Evolutionary conservation across 192 early-diverging fungal species (phyloP), one percentile per base, ranked within the genome.

Genomic region (Podila verticillata): DNA sequence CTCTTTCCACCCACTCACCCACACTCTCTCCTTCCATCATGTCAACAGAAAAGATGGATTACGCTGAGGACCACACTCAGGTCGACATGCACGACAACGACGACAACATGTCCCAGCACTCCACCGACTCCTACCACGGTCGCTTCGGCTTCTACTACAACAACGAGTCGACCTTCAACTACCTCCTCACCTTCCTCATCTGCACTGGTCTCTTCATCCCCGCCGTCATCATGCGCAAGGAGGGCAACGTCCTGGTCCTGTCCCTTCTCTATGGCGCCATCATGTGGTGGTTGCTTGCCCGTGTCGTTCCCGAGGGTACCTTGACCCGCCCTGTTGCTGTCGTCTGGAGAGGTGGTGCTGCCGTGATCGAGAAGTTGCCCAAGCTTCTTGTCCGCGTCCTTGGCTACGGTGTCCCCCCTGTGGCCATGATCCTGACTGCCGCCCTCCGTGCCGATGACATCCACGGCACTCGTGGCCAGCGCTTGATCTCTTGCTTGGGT

Each of bases 401-500:
- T 58, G 75, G 75, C 7, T 79, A 71, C 48, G 68, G 68, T 44
- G 24, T 79, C 60, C 75, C 75, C 7, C 75, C 75, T 24, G 2
- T 79, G 20, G 86, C 91, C 10, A 74, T 89, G 39, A 72, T 73
- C 24, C 60, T 87, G 8, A 85, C 93, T 13, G 74, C 95, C 49
- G 83, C 87, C 29, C 77, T 88, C 34, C 72, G 91, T 22, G 69
- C 90, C 13, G 84, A 85, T 22, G 85, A 82, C 57, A 39, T 31
- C 0, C 61, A 71, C 12, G 89, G 89, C 49, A 92, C 83, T 57
- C 91, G 92, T 58, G 77, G 86, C 29, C 85, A 92, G 58, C 88
- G 95, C 32, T 61, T 95, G 66, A 94, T 95, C 85, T 91, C 93
- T 35, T 82, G 93, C 64, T 77, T 89, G 67, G 95, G 96, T 29